Percentiles rank a stretch among this genome's conserved stretches.
Conservation (phyloP, 495 filamentous ascomycete species). For the Hypoxylon perforatum region DNA sequence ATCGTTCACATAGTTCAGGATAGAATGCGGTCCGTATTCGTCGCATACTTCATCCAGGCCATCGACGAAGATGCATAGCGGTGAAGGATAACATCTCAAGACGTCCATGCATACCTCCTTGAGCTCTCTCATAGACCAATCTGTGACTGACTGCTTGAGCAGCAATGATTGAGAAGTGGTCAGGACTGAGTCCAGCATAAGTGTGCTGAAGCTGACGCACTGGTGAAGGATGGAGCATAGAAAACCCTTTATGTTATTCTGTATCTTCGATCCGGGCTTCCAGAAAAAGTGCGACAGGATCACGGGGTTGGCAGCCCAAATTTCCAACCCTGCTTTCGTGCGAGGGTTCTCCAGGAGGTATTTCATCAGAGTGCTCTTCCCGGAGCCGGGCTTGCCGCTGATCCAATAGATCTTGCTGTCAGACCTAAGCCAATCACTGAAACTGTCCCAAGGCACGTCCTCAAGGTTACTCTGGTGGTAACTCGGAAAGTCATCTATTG, state of each 20-base stretch:
- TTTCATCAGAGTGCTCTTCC: constrained; percentile 14
- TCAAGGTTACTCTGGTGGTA: not conserved
- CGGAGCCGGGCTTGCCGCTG: constrained; percentile 12
- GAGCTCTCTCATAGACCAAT: not conserved
- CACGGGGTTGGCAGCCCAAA: not conserved
- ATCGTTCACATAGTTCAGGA: not conserved
- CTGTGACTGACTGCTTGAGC: not conserved
- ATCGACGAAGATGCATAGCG: constrained; percentile 18
- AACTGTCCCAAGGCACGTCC: not conserved
- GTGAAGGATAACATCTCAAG: constrained; percentile 3
- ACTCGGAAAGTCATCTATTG: too few species aligned
- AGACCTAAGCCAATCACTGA: constrained; percentile 9
- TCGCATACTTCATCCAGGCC: constrained; percentile 20
- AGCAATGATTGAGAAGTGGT: not conserved
- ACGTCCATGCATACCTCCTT: not conserved
- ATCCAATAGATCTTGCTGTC: constrained; percentile 13
- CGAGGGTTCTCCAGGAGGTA: not conserved
- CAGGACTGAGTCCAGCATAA: not conserved
- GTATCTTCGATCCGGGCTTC: constrained; percentile 11
- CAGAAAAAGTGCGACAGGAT: constrained; percentile 25
- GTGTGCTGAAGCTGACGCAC: not conserved
- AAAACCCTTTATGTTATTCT: constrained; percentile 14
- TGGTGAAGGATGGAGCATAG: constrained; percentile 5
- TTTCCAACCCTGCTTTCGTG: not conserved
- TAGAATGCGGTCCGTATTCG: not conserved